A percentile compares a stretch with the other conserved stretches of the same genome.
phyloP scores from a whole-genome alignment of 2,329 filamentous ascomycete species.

The Trichoderma sp. region DNA sequence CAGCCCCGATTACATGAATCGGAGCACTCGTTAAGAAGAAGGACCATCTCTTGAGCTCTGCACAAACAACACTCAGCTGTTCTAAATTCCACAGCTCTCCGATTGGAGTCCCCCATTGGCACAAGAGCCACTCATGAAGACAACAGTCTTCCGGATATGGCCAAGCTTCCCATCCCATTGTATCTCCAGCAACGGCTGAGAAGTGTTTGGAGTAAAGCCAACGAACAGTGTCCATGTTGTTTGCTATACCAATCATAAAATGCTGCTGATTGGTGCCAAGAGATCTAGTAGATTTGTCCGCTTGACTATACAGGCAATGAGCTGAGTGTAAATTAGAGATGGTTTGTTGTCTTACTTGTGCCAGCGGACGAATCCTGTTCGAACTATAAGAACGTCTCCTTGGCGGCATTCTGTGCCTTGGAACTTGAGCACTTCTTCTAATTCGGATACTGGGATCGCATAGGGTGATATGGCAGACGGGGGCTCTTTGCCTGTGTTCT shows the following conservation, averaged over 20 bases:
- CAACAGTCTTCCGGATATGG: neutral
- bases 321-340: neutral
- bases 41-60: neutral
- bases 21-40: neutral
- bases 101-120: neutral
- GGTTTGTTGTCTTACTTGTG: neutral
- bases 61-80: neutral
- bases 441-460: neutral
- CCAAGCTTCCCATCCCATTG: neutral
- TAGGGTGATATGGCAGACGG: neutral
- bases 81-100: neutral
- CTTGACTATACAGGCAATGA: neutral
- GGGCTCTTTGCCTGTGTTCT: neutral
- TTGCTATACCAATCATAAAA: neutral
- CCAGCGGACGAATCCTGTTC: neutral
- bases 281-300: neutral
- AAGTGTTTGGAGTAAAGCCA: slow-evolving; percentile 5
- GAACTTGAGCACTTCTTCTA: neutral
- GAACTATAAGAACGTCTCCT: neutral
- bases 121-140: neutral
- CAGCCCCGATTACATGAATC: neutral
- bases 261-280: neutral
- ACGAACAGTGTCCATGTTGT: neutral
- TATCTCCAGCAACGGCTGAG: neutral
- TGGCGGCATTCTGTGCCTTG: neutral